Evolutionary conservation across 139 green algal species (phyloP), one percentile per base, ranked within the genome.

Genomic region (Picochlorum sp.): DNA sequence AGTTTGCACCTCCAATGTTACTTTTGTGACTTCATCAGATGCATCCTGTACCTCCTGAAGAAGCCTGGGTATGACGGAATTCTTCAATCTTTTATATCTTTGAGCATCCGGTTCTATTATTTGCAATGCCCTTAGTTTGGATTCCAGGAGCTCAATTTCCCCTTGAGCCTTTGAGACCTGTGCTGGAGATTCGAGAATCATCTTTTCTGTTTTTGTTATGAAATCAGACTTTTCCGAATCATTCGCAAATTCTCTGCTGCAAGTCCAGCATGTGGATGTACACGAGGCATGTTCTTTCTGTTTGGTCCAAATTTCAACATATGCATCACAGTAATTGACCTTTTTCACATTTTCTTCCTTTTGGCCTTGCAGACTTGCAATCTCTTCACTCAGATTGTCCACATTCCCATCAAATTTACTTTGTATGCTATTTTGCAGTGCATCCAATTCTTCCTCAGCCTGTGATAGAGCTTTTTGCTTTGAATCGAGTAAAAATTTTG

Each of bases 211-310:
- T 16, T 30, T 50, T 30, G 62, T 41, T 9, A 83, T 34, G 52
- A 84, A 84, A 2, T 16, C 14, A 21, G 66, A 13, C 34, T 45
- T 30, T 57, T 83, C 78, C 9, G 26, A 44, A 1, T 14, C 16
- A n/a, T 10, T 34, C 23, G 18, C 26, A 23, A 85, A 72, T 4
- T n/a, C 2, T 26, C 79, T 62, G 0, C 24, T 49, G 52, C 79
- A 85, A 32, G 74, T 71, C 21, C 41, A n/a, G 72, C 79, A 85
- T 52, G 28, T 16, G 45, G 71, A 65, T 11, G 51, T 11, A 24
- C 61, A 16, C 30, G 38, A 20, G 7, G 76, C 76, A 34, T n/a
- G 20, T 52, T 23, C 13, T 15, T 57, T 51, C 13, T 49, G 41
- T 2, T 57, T 11, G 3, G 50, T 71, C 5, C 70, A 13, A 23